Evolutionary conservation across 345 rosid genomes (phyloP), one percentile per base, ranked within the genome.

Genomic region (Diplotaxis tenuifolia): DNA sequence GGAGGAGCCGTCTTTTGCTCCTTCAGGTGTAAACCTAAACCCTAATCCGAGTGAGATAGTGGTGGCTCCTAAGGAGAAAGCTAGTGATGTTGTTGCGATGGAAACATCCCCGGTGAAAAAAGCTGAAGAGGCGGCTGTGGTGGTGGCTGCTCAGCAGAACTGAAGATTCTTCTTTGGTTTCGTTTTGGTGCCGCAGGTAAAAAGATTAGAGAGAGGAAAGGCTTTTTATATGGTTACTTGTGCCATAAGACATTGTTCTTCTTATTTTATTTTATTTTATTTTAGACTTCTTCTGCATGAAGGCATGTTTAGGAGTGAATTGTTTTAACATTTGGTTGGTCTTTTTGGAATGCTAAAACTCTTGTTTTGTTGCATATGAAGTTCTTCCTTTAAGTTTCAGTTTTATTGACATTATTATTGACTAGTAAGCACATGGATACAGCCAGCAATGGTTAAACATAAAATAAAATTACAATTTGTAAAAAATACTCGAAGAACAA

Each of bases 71-170:
- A 56, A 42, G 54, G 79, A 75, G 70, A 75, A 69, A 28, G 64
- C n/a, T 0, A 28, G 25, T 7, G 75, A 69, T 11, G 86, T 78
- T 9, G 78, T 12, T 40, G 47, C n/a, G 49, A 81, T 77, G 79
- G 85, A 78, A 68, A 68, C 52, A 63, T 78, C 79, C 74, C 75
- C 31, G 0, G 62, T 25, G n/a, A 62, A 75, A 65, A 75, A 75
- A 69, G n/a, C 31, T 0, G 60, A 75, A 28, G 79, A 68, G 22
- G 20, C 58, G 14, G 42, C 23, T 0, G 68, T 32, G 20, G 75
- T 23, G 60, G 67, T 62, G 59, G 47, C 36, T 50, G 63, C 65
- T 65, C 78, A 78, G 20, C 65, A 62, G 40, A 75, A 18, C 53
- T 75, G 75, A 75, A 29, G 60, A 38, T 50, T 64, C 53, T 71